These are phyloP conservation scores for Mikania micrantha DNA, from an alignment of 129 eudicot genomes.

Conservation along the genomic window DNA sequence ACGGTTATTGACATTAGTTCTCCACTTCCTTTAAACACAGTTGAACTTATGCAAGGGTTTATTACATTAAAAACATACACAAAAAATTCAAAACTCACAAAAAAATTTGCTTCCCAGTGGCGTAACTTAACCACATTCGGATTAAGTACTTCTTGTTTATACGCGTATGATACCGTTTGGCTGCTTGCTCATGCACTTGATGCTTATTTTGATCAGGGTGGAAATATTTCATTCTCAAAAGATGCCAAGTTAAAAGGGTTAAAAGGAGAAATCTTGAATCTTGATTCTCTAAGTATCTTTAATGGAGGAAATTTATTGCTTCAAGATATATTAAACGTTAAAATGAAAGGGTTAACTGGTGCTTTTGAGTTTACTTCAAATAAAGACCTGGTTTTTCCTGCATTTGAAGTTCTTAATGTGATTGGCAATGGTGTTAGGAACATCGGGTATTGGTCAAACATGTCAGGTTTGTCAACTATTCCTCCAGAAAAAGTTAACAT, in stretches of 20 bases:
- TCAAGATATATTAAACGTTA: conserved; percentile 34
- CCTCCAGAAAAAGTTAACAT: conserved; percentile 47
- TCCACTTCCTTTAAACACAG: conserved; percentile 28
- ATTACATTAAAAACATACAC: conserved; percentile 43
- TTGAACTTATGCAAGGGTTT: conserved; percentile 47
- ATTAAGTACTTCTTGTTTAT: conserved; percentile 45
- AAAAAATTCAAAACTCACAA: conserved; percentile 43
- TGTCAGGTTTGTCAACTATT: conserved; percentile 56
- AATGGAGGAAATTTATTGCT: conserved; percentile 51
- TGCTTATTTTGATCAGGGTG: conserved; percentile 48
- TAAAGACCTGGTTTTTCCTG: conserved; percentile 38
- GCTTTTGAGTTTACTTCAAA: conserved; percentile 41
- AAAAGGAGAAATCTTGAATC: conserved; percentile 27
- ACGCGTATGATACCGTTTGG: conserved; percentile 73
- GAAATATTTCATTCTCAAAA: conserved; percentile 49
- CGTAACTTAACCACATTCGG: conserved; percentile 40
- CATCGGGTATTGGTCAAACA: conserved; percentile 79
- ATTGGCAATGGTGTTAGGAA: conserved; percentile 60
- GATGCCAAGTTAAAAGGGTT: conserved; percentile 32
- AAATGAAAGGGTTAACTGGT: conserved; percentile 72
- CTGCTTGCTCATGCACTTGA: conserved; percentile 67
- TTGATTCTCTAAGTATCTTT: conserved; percentile 49
- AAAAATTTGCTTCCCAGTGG: conserved; percentile 50
- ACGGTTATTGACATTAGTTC: conserved; percentile 40
- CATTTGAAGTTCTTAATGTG: conserved; percentile 73